Base-by-base conservation (phyloP, 176 grass and related monocot species). In the Paspalum vaginatum region DNA sequence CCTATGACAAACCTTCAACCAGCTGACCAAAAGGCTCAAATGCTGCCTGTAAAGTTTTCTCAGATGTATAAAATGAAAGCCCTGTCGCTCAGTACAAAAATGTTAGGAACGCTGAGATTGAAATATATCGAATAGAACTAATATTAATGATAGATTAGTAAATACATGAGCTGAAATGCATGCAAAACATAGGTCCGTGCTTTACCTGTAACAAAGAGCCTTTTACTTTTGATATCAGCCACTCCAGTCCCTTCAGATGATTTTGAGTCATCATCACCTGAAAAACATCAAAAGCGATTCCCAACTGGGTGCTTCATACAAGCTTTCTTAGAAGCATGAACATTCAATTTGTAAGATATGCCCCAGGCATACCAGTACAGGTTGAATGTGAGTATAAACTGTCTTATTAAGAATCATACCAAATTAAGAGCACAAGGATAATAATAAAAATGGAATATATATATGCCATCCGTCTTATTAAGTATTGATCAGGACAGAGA, bases 151-250 rank as follows among this genome's bases (percentile, higher is more conserved):
- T 70, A 62, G 22, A 72, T 89, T 74, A 72, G 70, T 27, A 45
- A n/a, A n/a, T n/a, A n/a, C n/a, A n/a, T n/a, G n/a, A 75, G 45
- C 22, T 70, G 24, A 81, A 74, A 68, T 52, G 8, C 43, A 56
- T 69, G 37, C 2, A 56, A 11, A 43, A 44, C 53, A 50, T 50
- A 18, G 5, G 46, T 51, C 3, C 50, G 24, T 71, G 59, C 11
- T 65, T 91, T 83, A 97, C 95, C 92, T 70, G 92, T 98, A 61
- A 98, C 89, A 83, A 98, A 98, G 63, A 98, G 88, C 78, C 95
- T 89, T 92, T 94, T 98, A 44, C 90, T 94, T 87, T 88, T 98
- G 27, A 94, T 71, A 71, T 87, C 75, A 15, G 81, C 21, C 9
- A 14, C 20, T 38, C 71, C 49, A 83, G 74, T 86, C 85, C 72